These are phyloP conservation scores for Phylloporus sp. DNA, from an alignment of 768 basidiomycete species.

Conservation along the genomic window DNA sequence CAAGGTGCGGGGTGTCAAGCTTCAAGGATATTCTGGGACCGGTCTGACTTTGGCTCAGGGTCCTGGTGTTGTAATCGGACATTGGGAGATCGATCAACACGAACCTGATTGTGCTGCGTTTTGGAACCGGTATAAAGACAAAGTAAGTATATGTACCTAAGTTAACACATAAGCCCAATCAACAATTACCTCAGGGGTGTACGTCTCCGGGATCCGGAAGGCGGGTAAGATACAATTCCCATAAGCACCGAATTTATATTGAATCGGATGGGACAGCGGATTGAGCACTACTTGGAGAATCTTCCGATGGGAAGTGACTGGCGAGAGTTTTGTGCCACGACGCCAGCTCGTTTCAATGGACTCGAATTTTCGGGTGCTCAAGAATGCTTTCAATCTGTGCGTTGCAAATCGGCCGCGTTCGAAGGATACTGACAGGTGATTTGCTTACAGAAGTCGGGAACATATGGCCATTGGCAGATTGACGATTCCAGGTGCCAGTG, in stretches of 20 bases:
- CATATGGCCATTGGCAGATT: slow-evolving; percentile 24
- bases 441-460: slow-evolving; percentile 11
- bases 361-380: slow-evolving; percentile 25
- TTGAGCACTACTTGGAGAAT: slow-evolving; percentile 29
- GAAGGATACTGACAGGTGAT: background rate
- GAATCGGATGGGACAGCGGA: slow-evolving; percentile 10
- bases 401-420: background rate
- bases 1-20: slow-evolving; percentile 5
- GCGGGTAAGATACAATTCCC: slow-evolving; percentile 11
- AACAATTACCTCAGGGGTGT: slow-evolving; percentile 15
- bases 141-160: slow-evolving; percentile 24
- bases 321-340: slow-evolving; percentile 32
- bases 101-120: slow-evolving; percentile 29
- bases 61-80: slow-evolving; percentile 19
- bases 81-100: slow-evolving; percentile 23
- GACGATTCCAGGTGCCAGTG: slow-evolving; percentile 14
- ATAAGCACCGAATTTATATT: background rate
- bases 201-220: slow-evolving; percentile 20
- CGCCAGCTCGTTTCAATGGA: slow-evolving; percentile 24
- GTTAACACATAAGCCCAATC: background rate
- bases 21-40: background rate
- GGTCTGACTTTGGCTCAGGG: slow-evolving; percentile 12
- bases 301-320: slow-evolving; percentile 27
- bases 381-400: slow-evolving; percentile 19
- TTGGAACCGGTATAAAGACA: slow-evolving; percentile 29